Evolutionary conservation across 192 early-diverging fungal genomes (phyloP), one percentile per base, ranked within the genome.

Genomic region (Mortierella antarctica): DNA sequence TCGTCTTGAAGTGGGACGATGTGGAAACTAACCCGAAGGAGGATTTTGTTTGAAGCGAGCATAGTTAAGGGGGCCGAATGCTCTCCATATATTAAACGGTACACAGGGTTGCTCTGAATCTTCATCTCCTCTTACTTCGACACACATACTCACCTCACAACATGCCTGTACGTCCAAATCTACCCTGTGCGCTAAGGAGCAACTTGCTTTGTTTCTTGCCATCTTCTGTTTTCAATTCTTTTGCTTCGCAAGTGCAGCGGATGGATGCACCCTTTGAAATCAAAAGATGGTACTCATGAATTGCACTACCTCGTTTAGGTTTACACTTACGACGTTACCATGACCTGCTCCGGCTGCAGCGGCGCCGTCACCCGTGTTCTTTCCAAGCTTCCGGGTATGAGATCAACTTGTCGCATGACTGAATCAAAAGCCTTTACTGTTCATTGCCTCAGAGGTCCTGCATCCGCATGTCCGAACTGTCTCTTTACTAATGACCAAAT

Each of bases 331-430:
- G 91, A 90, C 39, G 94, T 95, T 69, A 89, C 73, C 67, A 95
- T 95, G 94, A 87, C 89, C 78, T 95, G 94, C 87, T 73, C 71
- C 49, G 94, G 94, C 41, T 95, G 94, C 89, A 87, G 86, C 21
- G 88, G 88, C 73, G 94, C 94, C 57, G 94, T 95, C 51, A 87
- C 84, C 70, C 82, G 90, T 40, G 92, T 90, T 47, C 74, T 95
- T 46, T 81, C 47, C 65, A 91, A 90, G 83, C 84, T 91, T 14
- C 69, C 75, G 7, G 86, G 83, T 86, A 87, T 78, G 14, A 7
- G 57, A 11, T 46, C 11, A 2, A 0, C 9, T 60, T 7, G 13
- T 60, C 50, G 20, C 5, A 31, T 12, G 7, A 12, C 3, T 61
- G 59, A 61, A 41, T 57, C 9, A 44, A 8, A 11, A 18, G 11